Evolutionary conservation across 1,139 yeast genomes (phyloP).

Genomic region (Pichia inconspicua): DNA sequence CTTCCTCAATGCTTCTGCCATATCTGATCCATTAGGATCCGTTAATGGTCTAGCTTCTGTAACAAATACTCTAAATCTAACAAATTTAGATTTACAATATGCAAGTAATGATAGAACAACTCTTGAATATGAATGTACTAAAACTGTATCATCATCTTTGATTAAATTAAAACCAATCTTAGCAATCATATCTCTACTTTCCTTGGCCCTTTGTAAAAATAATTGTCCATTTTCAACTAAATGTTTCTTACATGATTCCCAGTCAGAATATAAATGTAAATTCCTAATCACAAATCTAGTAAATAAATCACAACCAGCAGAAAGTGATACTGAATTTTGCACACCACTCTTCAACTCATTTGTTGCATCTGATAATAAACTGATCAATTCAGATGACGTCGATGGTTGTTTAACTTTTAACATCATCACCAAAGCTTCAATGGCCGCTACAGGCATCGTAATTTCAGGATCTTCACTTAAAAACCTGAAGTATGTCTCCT

Average conservation of each 20-base stretch:
- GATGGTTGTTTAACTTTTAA: conserved; percentile 76
- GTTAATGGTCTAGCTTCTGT: conserved; percentile 84
- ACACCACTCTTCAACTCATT: conserved; percentile 67
- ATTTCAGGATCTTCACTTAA: conserved; percentile 83
- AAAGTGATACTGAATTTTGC: conserved; percentile 81
- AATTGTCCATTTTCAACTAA: conserved; percentile 89
- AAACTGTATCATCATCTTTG: conserved; percentile 82
- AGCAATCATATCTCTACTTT: conserved; percentile 81
- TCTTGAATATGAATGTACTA: conserved; percentile 89
- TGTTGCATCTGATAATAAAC: conserved; percentile 69
- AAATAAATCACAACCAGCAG: conserved; percentile 97
- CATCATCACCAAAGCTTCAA: conserved; percentile 84
- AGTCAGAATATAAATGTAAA: conserved; percentile 81
- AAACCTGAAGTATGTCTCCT: conserved; percentile 68
- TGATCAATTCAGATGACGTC: conserved; percentile 88
- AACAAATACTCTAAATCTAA: conserved; percentile 82
- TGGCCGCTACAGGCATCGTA: conserved; percentile 99
- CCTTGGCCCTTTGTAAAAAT: conserved; percentile 87
- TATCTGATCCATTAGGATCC: conserved; percentile 51
- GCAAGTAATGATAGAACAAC: conserved; percentile 73
- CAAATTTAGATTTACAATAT: conserved; percentile 64
- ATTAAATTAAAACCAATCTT: conserved; percentile 82
- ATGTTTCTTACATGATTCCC: conserved; percentile 90
- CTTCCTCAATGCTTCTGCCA: conserved; percentile 62
- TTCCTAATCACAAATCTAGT: conserved; percentile 88